Percentiles rank a stretch among this genome's conserved stretches.
Evolutionary conservation across 441 rosid genomes (phyloP).

Genomic region (Hura crepitans): DNA sequence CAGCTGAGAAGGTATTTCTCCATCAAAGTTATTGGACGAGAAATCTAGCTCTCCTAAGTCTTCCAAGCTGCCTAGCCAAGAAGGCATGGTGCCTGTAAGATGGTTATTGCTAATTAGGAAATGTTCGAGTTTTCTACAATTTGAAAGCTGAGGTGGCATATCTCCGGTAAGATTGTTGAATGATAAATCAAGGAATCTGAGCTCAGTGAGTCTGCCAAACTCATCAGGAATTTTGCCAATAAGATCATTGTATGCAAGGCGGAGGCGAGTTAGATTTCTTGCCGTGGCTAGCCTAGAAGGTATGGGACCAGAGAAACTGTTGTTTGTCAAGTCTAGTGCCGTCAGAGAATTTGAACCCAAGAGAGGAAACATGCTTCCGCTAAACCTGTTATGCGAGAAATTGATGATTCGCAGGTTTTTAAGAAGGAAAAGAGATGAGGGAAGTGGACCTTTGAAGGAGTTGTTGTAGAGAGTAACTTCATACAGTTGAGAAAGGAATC

Average conservation of each 20-base stretch:
- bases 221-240: conserved; percentile 58
- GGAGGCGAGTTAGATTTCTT: conserved; percentile 56
- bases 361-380: conserved; percentile 60
- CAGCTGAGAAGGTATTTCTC: conserved; percentile 54
- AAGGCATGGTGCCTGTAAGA: conserved; percentile 53
- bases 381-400: conserved; percentile 69
- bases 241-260: conserved; percentile 72
- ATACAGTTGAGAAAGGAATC: conserved; percentile 53
- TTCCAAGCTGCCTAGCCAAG: conserved; percentile 65
- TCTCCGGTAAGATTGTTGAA: conserved; percentile 58
- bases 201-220: conserved; percentile 52
- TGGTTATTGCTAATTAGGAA: conserved; percentile 60
- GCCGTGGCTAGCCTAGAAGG: conserved; percentile 54
- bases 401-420: conserved; percentile 69
- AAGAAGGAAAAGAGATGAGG: conserved; percentile 53
- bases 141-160: conserved; percentile 47
- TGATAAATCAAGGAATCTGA: conserved; percentile 73
- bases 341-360: conserved; percentile 55
- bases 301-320: conserved; percentile 60
- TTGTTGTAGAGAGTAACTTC: conserved; percentile 74
- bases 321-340: conserved; percentile 73
- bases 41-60: conserved; percentile 85
- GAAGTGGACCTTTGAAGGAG: conserved; percentile 71
- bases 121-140: conserved; percentile 52
- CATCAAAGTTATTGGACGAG: conserved; percentile 61